phyloP scores from a whole-genome alignment of 768 basidiomycete species.

The Tylopilus felleus region DNA sequence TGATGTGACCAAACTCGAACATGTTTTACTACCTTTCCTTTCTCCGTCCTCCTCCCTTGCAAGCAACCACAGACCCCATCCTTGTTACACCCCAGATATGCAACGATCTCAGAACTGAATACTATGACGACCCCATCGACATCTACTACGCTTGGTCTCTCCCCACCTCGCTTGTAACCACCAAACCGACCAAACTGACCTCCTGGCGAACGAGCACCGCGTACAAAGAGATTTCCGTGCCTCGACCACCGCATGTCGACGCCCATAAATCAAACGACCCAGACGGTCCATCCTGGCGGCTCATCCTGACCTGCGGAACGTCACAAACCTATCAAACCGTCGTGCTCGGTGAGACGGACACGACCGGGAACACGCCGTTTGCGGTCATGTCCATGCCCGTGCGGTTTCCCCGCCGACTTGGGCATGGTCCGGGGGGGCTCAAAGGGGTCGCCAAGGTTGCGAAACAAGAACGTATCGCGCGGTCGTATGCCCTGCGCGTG shows the following conservation, averaged over 20 bases:
- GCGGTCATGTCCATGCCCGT: conserved; percentile 73
- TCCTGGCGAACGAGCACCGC: conserved; percentile 65
- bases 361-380: conserved; percentile 47
- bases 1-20: no score
- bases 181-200: conserved; percentile 61
- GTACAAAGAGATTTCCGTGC: conserved; percentile 73
- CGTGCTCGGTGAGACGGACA: conserved; percentile 38
- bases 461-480: conserved; percentile 68
- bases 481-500: conserved; percentile 15
- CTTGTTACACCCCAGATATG: conserved; percentile 79
- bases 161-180: conserved; percentile 29
- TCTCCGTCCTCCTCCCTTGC: conserved; percentile 75
- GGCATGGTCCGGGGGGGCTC: no score
- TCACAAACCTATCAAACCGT: conserved; percentile 32
- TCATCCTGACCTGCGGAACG: conserved; percentile 50
- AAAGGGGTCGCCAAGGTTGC: conserved; percentile 17
- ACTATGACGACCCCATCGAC: conserved; percentile 50
- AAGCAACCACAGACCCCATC: conserved; percentile 39
- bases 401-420: conserved; percentile 29
- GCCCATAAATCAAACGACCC: conserved; percentile 13
- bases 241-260: conserved; percentile 50
- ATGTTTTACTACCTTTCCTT: conserved; percentile 93
- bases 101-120: conserved; percentile 87
- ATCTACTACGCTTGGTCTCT: conserved; percentile 69
- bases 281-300: conserved; percentile 55